Evolutionary conservation across 2,329 filamentous ascomycete species (phyloP), one percentile per base, ranked within the genome.

Genomic region (Plectosphaerella sp.): DNA sequence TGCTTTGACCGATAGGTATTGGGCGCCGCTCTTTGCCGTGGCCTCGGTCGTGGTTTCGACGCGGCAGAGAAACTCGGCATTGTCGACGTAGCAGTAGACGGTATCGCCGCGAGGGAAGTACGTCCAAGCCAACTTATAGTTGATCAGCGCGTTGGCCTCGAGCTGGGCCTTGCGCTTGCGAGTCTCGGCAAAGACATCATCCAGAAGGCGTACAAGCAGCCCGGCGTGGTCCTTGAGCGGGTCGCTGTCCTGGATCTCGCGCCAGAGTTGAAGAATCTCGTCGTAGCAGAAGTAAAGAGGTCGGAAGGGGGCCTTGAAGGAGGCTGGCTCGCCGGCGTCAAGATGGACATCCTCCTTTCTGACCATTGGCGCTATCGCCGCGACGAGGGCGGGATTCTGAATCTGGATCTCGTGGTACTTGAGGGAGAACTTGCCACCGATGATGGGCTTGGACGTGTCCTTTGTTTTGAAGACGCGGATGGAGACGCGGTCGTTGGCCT

Each of bases 381-480:
- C 62, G 6, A 77, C 62, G 6, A 78, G 63, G 5, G 65, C 50
- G 1, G 65, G 67, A 56, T 73, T 77, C 58, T 76, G 74, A 8
- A 77, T 55, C 49, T 71, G 65, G 41, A 78, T 62, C 56, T 58
- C 60, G 59, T 74, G 66, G 52, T 69, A 69, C 47, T 70, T 72
- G 50, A 76, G 61, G 11, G 66, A 62, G 35, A 62, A 68, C n/a
- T 61, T 61, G 22, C 72, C 72, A 0, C 57, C 64, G 37, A 76
- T 64, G 51, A 68, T 63, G 4, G 68, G 64, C 63, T 76, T 75
- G 10, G 60, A 59, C 24, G 53, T 53, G 57, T 77, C 72, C 57
- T 73, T 75, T 64, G 72, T 58, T 65, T 75, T 76, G 71, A 67
- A 77, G 18, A 76, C 62, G 54, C 69, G 72, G 64, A 78, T 72